Percentiles rank a stretch among this genome's conserved stretches.
Evolutionary conservation across 1,139 yeast genomes (phyloP).

Genomic region (Hemisphaericaspora xylofermentans): DNA sequence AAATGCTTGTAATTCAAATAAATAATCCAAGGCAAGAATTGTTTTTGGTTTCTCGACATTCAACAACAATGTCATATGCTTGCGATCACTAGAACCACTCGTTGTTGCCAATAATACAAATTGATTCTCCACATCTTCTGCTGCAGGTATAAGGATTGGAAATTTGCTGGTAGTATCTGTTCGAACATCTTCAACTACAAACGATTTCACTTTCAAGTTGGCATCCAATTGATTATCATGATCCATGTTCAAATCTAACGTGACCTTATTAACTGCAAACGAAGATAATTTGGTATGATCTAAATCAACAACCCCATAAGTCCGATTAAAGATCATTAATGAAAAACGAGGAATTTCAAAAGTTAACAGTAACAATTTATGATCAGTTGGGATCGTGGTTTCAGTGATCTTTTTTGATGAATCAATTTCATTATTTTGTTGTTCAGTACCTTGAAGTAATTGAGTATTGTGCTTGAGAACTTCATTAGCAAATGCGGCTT

Average conservation of each 20-base stretch:
- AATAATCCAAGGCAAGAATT: slow-evolving; percentile 80
- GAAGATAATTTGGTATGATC: slow-evolving; percentile 52
- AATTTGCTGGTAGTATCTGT: slow-evolving; percentile 62
- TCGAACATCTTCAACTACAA: slow-evolving; percentile 77
- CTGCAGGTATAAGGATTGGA: slow-evolving; percentile 76
- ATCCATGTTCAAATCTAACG: slow-evolving; percentile 48
- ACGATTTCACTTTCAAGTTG: slow-evolving; percentile 65
- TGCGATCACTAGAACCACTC: slow-evolving; percentile 39
- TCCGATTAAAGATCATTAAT: slow-evolving; percentile 61
- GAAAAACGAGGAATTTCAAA: slow-evolving; percentile 66
- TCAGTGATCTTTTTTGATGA: not conserved
- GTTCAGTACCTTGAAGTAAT: slow-evolving; percentile 7
- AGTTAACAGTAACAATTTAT: slow-evolving; percentile 44
- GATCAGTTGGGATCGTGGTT: slow-evolving; percentile 25
- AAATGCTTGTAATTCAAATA: slow-evolving; percentile 73
- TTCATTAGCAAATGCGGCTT: slow-evolving; percentile 58
- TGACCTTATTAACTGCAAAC: slow-evolving; percentile 62
- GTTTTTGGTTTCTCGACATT: slow-evolving; percentile 80
- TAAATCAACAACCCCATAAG: slow-evolving; percentile 40
- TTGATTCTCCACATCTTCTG: slow-evolving; percentile 64
- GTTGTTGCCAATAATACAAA: slow-evolving; percentile 57
- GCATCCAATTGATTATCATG: slow-evolving; percentile 59
- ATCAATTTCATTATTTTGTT: slow-evolving; percentile 1
- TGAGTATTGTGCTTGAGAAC: slow-evolving; percentile 33
- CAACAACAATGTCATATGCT: slow-evolving; percentile 51